Evolutionary conservation across 371 early-diverging fungal species (phyloP).

Genomic region (Mucor ambiguus): DNA sequence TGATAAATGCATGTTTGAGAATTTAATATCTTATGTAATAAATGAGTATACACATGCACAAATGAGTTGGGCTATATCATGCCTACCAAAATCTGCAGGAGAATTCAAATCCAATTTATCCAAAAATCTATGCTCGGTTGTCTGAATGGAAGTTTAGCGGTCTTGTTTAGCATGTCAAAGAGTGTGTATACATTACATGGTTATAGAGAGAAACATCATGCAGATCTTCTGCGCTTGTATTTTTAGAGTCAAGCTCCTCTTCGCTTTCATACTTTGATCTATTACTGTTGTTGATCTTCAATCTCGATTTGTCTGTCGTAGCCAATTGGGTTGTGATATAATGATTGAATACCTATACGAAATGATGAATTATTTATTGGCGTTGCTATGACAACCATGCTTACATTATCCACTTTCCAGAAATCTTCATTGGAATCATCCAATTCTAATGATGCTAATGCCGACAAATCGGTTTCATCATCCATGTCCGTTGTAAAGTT

Average conservation of each 20-base stretch:
- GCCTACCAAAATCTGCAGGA: constrained; percentile 9
- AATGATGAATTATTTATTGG: not conserved
- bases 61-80: not conserved
- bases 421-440: constrained; percentile 53
- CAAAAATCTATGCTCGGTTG: constrained; percentile 11
- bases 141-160: not conserved
- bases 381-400: not conserved
- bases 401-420: constrained; percentile 48
- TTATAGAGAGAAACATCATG: constrained; percentile 4
- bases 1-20: constrained; percentile 1
- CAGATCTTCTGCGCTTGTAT: constrained; percentile 3
- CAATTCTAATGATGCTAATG: constrained; percentile 43
- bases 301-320: not conserved
- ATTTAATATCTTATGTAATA: not conserved
- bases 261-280: constrained; percentile 14
- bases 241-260: constrained; percentile 6
- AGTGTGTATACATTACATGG: not conserved
- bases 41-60: not conserved
- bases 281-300: constrained; percentile 3
- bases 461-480: constrained; percentile 46
- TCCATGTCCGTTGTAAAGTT: constrained; percentile 44
- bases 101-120: constrained; percentile 4
- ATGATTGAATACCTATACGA: constrained; percentile 1
- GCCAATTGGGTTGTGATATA: not conserved
- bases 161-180: not conserved